A percentile compares a stretch with the other conserved stretches of the same genome.
Evolutionary conservation across 345 rosid species (phyloP).

Genomic region (Murraya paniculata): DNA sequence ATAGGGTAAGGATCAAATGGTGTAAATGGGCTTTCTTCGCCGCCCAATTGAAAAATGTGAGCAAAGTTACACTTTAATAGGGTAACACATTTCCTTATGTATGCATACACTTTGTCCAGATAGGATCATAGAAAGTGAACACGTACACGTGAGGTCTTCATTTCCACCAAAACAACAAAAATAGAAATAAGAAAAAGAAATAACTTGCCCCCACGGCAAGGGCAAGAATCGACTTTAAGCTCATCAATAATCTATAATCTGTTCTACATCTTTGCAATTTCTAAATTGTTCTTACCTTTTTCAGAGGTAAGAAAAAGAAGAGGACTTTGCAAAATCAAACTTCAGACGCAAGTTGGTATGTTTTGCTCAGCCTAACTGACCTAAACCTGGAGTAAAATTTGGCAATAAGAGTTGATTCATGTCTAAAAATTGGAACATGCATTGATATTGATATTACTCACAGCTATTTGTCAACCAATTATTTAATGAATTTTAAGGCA

Average conservation of each 20-base stretch:
- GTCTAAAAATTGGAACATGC: not conserved
- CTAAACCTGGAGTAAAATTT: not conserved
- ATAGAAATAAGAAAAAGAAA: not conserved
- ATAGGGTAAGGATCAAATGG: not conserved
- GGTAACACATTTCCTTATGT: not conserved
- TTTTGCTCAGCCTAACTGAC: not conserved
- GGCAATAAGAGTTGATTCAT: not conserved
- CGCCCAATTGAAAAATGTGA: not conserved
- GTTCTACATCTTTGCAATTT: not conserved
- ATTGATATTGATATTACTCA: not conserved
- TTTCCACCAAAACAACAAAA: not conserved
- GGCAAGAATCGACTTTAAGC: not conserved
- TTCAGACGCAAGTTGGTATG: not conserved
- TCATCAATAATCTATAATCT: not conserved
- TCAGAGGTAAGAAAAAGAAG: not conserved
- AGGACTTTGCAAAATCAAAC: not conserved
- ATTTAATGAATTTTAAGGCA: not conserved
- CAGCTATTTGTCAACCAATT: too few relatives aligned
- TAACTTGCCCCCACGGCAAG: not conserved
- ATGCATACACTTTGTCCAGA: not conserved
- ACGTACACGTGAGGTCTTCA: not conserved
- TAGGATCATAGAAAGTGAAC: not conserved
- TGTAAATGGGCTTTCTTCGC: not conserved
- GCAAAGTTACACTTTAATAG: not conserved
- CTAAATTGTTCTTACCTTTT: not conserved